Conservation (phyloP, 176 grass and related monocot genomes). For the Olyra latifolia region DNA sequence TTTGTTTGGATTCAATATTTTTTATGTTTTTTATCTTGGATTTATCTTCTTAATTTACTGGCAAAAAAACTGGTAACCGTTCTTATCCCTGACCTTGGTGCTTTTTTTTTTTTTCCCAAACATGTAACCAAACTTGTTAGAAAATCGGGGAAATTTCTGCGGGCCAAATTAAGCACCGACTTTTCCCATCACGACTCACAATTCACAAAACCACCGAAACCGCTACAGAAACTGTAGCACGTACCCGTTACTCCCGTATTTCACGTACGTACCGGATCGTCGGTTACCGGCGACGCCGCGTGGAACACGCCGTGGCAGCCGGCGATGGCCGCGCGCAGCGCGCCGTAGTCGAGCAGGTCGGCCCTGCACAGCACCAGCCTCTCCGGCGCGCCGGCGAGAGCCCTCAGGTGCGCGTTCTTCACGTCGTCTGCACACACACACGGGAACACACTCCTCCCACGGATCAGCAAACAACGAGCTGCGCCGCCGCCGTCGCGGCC, state of each 20-base stretch:
- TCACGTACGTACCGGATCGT: slow-evolving; percentile 59
- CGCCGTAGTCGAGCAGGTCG: slow-evolving; percentile 71
- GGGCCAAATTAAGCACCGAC: too few species aligned
- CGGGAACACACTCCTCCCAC: background rate
- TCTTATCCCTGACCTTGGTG: too few species aligned
- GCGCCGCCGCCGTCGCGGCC: background rate
- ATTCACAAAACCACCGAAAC: background rate
- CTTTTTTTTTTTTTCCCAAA: too few species aligned
- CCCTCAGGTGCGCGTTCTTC: slow-evolving; percentile 78
- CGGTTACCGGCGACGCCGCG: slow-evolving; percentile 75
- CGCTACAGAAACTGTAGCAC: background rate
- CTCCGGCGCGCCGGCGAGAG: slow-evolving; percentile 63
- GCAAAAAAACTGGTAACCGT: too few species aligned
- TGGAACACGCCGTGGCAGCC: slow-evolving; percentile 92
- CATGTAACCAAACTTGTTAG: too few species aligned
- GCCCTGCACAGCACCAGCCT: slow-evolving; percentile 57
- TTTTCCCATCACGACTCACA: too few species aligned
- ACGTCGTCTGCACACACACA: slow-evolving; percentile 46
- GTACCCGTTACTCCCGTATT: too few species aligned
- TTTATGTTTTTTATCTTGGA: too few species aligned
- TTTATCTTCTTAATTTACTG: too few species aligned
- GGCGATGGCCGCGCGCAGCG: slow-evolving; percentile 52
- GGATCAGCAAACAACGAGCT: background rate
- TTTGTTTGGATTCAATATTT: too few species aligned
- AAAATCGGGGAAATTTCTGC: too few species aligned